Base-by-base conservation (phyloP, 805 yeast species). In the Saturnispora kantuleensis region DNA sequence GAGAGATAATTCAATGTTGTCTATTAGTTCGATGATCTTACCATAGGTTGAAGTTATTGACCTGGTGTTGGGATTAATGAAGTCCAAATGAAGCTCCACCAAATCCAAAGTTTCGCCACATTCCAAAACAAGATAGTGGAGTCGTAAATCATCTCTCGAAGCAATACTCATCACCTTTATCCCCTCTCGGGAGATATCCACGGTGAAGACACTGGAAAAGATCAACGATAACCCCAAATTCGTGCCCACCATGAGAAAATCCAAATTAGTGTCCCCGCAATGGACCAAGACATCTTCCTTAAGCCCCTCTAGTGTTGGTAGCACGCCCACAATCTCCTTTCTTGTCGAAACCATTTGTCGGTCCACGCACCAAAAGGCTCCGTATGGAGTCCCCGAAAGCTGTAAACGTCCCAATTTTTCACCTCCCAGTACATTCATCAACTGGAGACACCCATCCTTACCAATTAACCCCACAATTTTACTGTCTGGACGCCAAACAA, bases 401-500 rank as follows among this genome's bases (percentile, higher is more conserved):
- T 21, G 26, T 21, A 21, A 21, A 21, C 26, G 8, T 21, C 26
- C 26, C 26, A 21, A 21, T 21, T 21, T 29, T 26, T 52, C 52
- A 1, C 69, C 69, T 33, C 47, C 51, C 35, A 54, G 52, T 8
- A 66, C 49, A 38, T 63, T 64, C 41, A 54, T 58, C 4, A 63
- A 36, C n/a, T 48, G 47, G 10, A 59, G 46, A 10, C 43, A 32
- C 2, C 63, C 63, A 5, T 45, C 35, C 2, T 46, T 43, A 2
- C 62, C 54, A 2, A 56, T 47, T 15, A 61, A 46, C 0, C 60
- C 58, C 48, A 65, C 55, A 13, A 55, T 50, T 39, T 58, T 57
- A 1, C 67, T 67, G 44, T 59, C 64, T 1, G 60, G 63, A 31
- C 62, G 50, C 63, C 65, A 63, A 28, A 51, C 44, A 2, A 60